These are phyloP conservation scores for Aspergillus kassunensis DNA, from an alignment of 495 filamentous ascomycete species.

Conservation along the genomic window DNA sequence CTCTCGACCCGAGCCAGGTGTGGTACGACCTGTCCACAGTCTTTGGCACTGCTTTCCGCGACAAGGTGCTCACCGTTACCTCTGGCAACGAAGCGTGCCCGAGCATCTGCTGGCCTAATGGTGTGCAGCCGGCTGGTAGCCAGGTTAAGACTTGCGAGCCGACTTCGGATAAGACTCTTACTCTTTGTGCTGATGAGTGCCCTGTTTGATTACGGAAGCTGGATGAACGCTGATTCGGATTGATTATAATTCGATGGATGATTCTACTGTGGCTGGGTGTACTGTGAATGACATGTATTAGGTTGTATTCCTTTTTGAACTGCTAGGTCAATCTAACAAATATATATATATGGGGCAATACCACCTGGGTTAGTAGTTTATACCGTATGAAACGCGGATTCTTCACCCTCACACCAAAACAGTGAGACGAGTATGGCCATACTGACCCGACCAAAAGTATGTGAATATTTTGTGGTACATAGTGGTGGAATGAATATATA, in stretches of 20 bases:
- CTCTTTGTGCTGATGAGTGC: conserved; percentile 30
- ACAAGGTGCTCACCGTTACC: conserved; percentile 35
- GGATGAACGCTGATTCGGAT: too few species aligned
- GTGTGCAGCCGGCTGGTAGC: conserved; percentile 46
- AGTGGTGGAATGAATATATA: too few species aligned
- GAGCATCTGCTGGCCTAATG: conserved; percentile 47
- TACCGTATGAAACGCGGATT: too few species aligned
- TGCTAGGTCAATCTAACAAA: too few species aligned
- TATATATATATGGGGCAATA: too few species aligned
- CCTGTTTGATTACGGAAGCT: too few species aligned
- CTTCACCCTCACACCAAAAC: too few species aligned
- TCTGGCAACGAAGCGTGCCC: conserved; percentile 39
- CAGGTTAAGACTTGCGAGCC: conserved; percentile 47
- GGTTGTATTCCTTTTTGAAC: not conserved
- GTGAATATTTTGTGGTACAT: too few species aligned
- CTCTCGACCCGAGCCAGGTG: conserved; percentile 42
- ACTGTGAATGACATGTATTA: not conserved
- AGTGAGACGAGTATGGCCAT: too few species aligned
- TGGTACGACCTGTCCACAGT: conserved; percentile 57
- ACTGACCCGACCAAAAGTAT: too few species aligned
- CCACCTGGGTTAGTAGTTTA: too few species aligned
- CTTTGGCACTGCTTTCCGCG: conserved; percentile 54
- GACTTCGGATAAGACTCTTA: conserved; percentile 28
- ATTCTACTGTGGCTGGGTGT: not conserved
- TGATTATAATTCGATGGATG: not conserved